These are phyloP conservation scores for Podospora comata DNA, from an alignment of 495 filamentous ascomycete species.

Conservation along the genomic window DNA sequence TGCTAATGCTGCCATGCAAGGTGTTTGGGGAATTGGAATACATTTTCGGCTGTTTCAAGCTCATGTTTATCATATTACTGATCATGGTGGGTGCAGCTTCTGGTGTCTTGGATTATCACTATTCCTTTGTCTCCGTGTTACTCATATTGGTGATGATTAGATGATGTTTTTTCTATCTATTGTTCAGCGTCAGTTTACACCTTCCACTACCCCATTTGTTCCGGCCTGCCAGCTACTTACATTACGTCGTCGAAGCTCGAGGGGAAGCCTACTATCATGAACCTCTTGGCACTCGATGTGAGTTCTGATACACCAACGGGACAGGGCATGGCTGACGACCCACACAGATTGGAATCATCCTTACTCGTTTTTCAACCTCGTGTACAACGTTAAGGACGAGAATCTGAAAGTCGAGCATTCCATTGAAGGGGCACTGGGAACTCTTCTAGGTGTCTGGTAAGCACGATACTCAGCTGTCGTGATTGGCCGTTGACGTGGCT, in stretches of 20 bases:
- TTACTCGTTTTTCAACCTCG: slow-evolving; percentile 37
- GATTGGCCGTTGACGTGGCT: background rate
- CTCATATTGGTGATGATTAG: background rate
- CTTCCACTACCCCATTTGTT: background rate
- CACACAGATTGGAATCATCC: slow-evolving; percentile 34
- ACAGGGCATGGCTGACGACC: background rate
- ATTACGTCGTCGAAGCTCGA: slow-evolving; percentile 22
- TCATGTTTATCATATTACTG: slow-evolving; percentile 45
- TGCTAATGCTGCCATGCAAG: slow-evolving; percentile 17
- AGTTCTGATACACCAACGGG: slow-evolving; percentile 4
- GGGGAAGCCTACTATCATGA: slow-evolving; percentile 34
- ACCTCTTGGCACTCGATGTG: slow-evolving; percentile 35
- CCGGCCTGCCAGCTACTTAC: slow-evolving; percentile 10
- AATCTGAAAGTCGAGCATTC: slow-evolving; percentile 21
- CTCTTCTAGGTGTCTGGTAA: slow-evolving; percentile 36
- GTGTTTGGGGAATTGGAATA: slow-evolving; percentile 51
- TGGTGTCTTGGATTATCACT: background rate
- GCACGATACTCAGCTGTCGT: background rate
- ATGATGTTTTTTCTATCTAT: slow-evolving; percentile 38
- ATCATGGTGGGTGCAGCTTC: slow-evolving; percentile 31
- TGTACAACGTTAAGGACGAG: slow-evolving; percentile 29
- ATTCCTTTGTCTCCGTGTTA: background rate
- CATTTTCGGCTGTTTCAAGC: slow-evolving; percentile 45
- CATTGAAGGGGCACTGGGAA: slow-evolving; percentile 25
- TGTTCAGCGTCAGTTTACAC: slow-evolving; percentile 29